Evolutionary conservation across 441 rosid species (phyloP).

Genomic region (Pelargonium fulgidum): DNA sequence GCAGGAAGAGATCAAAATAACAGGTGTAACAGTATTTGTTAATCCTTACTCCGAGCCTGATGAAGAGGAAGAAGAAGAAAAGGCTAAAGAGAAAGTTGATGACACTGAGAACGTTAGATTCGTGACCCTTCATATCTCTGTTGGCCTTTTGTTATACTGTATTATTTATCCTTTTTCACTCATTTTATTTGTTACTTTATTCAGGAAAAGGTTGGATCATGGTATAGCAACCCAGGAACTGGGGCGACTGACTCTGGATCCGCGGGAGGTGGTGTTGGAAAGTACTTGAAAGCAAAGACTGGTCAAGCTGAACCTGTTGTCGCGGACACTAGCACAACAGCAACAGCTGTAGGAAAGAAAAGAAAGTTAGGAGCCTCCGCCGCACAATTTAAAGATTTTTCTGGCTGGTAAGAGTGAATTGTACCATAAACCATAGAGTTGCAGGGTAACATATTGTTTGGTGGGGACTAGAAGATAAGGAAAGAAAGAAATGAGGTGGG

Average conservation of each 20-base stretch:
- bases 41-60: constrained; percentile 83
- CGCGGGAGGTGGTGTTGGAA: constrained; percentile 64
- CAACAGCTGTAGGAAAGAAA: constrained; percentile 45
- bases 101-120: constrained; percentile 69
- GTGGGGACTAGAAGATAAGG: constrained; percentile 12
- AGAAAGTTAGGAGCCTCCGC: constrained; percentile 45
- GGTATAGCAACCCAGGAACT: constrained; percentile 92
- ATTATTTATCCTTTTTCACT: background rate
- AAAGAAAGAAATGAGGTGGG: constrained; percentile 2
- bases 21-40: constrained; percentile 56
- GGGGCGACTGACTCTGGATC: constrained; percentile 49
- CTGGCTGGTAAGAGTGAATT: constrained; percentile 52
- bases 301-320: constrained; percentile 34
- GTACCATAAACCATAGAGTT: constrained; percentile 10
- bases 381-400: constrained; percentile 67
- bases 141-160: constrained; percentile 6
- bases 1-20: constrained; percentile 89
- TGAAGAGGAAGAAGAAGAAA: constrained; percentile 72
- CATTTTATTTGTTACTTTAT: constrained; percentile 12
- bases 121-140: background rate
- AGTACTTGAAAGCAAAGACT: constrained; percentile 72
- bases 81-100: constrained; percentile 38
- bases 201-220: constrained; percentile 84
- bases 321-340: constrained; percentile 30
- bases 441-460: constrained; percentile 17